Evolutionary conservation across 2,329 filamentous ascomycete genomes (phyloP), one percentile per base, ranked within the genome.

Genomic region (Fonsecaea pedrosoi): DNA sequence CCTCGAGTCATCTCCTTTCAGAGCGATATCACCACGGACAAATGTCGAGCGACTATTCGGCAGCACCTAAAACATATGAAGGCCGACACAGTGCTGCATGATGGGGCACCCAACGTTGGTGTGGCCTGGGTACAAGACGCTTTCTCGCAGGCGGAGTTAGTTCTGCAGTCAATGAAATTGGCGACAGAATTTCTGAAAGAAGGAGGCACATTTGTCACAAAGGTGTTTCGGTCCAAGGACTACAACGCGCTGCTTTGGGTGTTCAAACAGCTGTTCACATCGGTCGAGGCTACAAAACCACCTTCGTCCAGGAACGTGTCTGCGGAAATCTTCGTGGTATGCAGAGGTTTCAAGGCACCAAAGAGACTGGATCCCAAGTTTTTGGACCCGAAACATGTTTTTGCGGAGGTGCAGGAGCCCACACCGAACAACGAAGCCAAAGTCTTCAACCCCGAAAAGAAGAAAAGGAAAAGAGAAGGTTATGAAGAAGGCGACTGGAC

Each of bases 271-370:
- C 85, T 99, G 0, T 99, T 99, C 82, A 86, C 86, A 56, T 96
- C 95, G 72, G 95, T 99, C 70, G 94, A 99, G 77, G 94, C 96
- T 57, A 99, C 95, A 4, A 99, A 99, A 79, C 95, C 95, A 3
- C 95, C 95, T 0, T 96, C 93, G 0, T 97, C 92, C 8, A 87
- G 95, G 83, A 97, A 96, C 75, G 94, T 99, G 60, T 97, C 93
- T 7, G 95, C 95, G 71, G 95, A 99, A 83, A 98, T 98, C 48
- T 99, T 99, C 82, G 94, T 98, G 70, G 95, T 99, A 38, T 98
- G 94, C 80, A 88, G 90, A 72, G 95, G 94, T 21, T 99, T 89
- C 84, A 98, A 97, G 81, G 94, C 94, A 0, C 95, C 95, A 3
- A 98, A 97, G 81, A 87, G 89, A 70, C 87, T 99, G 66, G 95